These are phyloP conservation scores for Mortierella sp. DNA, from an alignment of 371 early-diverging fungal genomes.

Conservation along the genomic window DNA sequence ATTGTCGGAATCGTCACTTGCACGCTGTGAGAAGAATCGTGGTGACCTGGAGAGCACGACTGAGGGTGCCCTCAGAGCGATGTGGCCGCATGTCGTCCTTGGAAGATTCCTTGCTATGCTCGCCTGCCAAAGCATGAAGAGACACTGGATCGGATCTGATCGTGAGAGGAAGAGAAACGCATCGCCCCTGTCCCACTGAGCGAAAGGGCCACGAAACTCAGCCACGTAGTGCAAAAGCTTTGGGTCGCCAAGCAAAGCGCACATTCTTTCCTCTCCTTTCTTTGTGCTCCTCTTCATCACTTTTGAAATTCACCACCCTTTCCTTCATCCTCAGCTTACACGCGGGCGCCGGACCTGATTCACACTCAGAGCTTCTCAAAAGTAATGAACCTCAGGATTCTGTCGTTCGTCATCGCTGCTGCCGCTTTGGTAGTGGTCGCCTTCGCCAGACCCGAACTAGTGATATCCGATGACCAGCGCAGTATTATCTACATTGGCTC, in stretches of 20 bases:
- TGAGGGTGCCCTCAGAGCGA: conserved; percentile 1
- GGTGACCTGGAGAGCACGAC: not conserved
- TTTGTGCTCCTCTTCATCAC: too few species aligned
- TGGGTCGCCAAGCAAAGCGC: too few species aligned
- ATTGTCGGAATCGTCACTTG: conserved; percentile 9
- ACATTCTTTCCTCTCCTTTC: not conserved
- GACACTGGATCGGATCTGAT: conserved; percentile 3
- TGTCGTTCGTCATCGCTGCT: conserved; percentile 20
- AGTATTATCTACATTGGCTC: conserved; percentile 56
- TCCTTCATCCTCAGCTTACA: too few species aligned
- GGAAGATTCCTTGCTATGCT: conserved; percentile 6
- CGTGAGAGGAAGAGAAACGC: too few species aligned
- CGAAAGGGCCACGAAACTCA: too few species aligned
- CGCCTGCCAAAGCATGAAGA: conserved; percentile 25
- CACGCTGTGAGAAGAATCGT: conserved; percentile 26
- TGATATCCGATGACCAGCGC: conserved; percentile 58
- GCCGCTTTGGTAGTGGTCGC: conserved; percentile 23
- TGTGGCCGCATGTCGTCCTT: conserved; percentile 22
- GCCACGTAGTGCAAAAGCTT: too few species aligned
- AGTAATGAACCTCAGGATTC: conserved; percentile 38
- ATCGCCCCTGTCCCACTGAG: too few species aligned
- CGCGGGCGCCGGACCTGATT: too few species aligned
- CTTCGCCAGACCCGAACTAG: conserved; percentile 52
- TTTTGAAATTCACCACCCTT: not conserved
- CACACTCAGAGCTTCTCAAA: too few species aligned